These are phyloP conservation scores for Wallacemonas sp. DNA, from an alignment of 208 protist genomes.

Conservation along the genomic window DNA sequence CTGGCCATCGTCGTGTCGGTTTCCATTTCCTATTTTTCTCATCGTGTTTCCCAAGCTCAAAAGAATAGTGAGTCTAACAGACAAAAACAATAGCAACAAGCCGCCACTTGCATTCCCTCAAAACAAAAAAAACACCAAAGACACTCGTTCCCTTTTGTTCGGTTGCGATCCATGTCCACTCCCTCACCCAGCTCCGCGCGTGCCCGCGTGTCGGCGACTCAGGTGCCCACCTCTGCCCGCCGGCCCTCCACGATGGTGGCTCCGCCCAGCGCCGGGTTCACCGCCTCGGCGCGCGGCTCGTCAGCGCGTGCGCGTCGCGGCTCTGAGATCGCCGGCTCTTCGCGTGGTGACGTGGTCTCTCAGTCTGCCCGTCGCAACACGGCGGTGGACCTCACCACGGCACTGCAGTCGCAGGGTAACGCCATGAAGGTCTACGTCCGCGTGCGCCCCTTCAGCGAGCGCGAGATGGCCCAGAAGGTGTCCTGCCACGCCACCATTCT, in stretches of 20 bases:
- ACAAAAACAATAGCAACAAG: conserved; percentile 1
- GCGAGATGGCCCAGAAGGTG: conserved; percentile 50
- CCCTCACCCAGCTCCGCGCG: conserved; percentile 15
- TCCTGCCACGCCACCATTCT: conserved; percentile 62
- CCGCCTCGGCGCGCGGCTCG: neutral
- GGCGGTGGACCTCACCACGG: neutral
- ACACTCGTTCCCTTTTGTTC: conserved; percentile 17
- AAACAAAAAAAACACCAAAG: too few species aligned
- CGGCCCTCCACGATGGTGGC: conserved; percentile 9
- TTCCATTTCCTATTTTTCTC: too few species aligned
- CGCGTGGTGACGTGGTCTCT: neutral
- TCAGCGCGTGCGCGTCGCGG: conserved; percentile 20
- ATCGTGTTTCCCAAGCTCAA: too few species aligned
- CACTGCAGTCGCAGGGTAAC: conserved; percentile 39
- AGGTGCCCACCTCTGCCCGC: conserved; percentile 14
- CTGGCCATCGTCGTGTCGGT: too few species aligned
- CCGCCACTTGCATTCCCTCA: conserved; percentile 11
- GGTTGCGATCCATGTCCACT: neutral
- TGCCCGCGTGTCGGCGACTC: neutral
- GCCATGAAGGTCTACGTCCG: conserved; percentile 89
- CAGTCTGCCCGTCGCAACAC: neutral
- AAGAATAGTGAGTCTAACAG: too few species aligned
- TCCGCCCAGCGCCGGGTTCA: conserved; percentile 17
- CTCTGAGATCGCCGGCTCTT: conserved; percentile 18
- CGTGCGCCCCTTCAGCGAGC: conserved; percentile 84